Percentiles rank a stretch among this genome's conserved stretches.
Evolutionary conservation across 139 green algal species (phyloP).

Genomic region (Prasinococcaceae sp.): DNA sequence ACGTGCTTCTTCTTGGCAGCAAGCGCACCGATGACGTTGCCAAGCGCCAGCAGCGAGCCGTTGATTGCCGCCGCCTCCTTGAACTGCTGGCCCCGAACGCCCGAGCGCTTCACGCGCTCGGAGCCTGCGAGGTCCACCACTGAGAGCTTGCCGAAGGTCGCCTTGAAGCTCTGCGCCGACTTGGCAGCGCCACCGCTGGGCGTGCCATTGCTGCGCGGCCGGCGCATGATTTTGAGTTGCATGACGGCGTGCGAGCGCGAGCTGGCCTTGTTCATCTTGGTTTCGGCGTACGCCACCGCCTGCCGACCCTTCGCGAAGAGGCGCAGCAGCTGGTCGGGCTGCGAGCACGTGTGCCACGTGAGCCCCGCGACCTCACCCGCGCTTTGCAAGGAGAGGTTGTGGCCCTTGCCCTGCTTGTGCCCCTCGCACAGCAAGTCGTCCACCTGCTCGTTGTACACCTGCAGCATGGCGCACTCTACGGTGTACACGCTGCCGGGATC

Average conservation of each 20-base stretch:
- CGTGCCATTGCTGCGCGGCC: background rate
- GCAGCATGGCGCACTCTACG: slow-evolving; percentile 13
- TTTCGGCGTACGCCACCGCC: slow-evolving; percentile 21
- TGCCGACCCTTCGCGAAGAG: slow-evolving; percentile 6
- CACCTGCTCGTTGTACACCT: slow-evolving; percentile 28
- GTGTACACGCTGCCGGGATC: slow-evolving; percentile 6
- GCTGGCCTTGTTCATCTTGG: slow-evolving; percentile 23
- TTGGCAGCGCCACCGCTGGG: background rate
- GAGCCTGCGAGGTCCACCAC: slow-evolving; percentile 24
- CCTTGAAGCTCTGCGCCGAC: slow-evolving; percentile 3
- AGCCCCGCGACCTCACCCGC: slow-evolving; percentile 13
- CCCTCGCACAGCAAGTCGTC: slow-evolving; percentile 18
- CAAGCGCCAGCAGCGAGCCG: slow-evolving; percentile 21
- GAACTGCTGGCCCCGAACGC: slow-evolving; percentile 6
- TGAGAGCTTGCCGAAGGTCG: slow-evolving; percentile 20
- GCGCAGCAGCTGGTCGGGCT: slow-evolving; percentile 6
- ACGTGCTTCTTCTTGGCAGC: slow-evolving; percentile 17
- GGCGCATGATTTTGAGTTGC: slow-evolving; percentile 6
- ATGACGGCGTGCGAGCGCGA: slow-evolving; percentile 21
- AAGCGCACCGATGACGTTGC: slow-evolving; percentile 16
- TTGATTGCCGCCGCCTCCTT: slow-evolving; percentile 28
- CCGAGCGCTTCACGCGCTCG: slow-evolving; percentile 21
- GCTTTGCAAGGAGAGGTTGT: slow-evolving; percentile 4
- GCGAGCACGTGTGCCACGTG: slow-evolving; percentile 3
- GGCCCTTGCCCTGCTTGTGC: background rate